phyloP scores from a whole-genome alignment of 805 yeast genomes.

The Cyberlindnera saturnus region DNA sequence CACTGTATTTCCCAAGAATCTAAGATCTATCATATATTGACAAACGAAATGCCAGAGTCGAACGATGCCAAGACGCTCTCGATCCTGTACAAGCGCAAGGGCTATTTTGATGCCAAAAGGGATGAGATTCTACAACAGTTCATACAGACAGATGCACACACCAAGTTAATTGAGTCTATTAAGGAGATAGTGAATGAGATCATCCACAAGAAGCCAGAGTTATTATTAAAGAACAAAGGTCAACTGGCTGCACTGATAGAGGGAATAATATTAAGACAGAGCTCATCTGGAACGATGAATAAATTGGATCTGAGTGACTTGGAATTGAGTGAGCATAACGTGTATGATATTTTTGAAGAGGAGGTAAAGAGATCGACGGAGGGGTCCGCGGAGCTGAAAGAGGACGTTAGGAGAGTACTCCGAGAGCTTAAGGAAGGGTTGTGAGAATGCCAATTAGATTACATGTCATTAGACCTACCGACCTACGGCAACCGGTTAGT shows the following conservation, averaged over 20 bases:
- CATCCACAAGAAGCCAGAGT: constrained; percentile 16
- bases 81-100: constrained; percentile 14
- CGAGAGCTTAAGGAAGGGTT: constrained; percentile 3
- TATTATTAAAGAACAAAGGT: constrained; percentile 19
- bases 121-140: constrained; percentile 12
- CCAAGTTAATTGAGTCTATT: constrained; percentile 10
- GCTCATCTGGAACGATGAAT: not conserved
- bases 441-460: not conserved
- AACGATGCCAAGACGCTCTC: not conserved
- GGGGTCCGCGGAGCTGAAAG: constrained; percentile 9
- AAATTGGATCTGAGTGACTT: not conserved
- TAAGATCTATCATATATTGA: not conserved
- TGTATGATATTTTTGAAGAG: constrained; percentile 16
- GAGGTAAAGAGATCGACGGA: constrained; percentile 14
- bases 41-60: not conserved
- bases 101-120: constrained; percentile 16
- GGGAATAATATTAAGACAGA: constrained; percentile 14
- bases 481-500: too few species aligned
- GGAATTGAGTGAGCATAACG: constrained; percentile 1
- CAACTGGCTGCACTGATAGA: constrained; percentile 20
- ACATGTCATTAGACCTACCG: too few species aligned
- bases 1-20: not conserved
- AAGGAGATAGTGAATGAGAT: constrained; percentile 10
- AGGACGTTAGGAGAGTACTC: constrained; percentile 5
- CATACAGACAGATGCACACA: constrained; percentile 12